Evolutionary conservation across 202 grass and related monocot genomes (phyloP), one percentile per base, ranked within the genome.

Genomic region (Schoenoplectus tabernaemontani): DNA sequence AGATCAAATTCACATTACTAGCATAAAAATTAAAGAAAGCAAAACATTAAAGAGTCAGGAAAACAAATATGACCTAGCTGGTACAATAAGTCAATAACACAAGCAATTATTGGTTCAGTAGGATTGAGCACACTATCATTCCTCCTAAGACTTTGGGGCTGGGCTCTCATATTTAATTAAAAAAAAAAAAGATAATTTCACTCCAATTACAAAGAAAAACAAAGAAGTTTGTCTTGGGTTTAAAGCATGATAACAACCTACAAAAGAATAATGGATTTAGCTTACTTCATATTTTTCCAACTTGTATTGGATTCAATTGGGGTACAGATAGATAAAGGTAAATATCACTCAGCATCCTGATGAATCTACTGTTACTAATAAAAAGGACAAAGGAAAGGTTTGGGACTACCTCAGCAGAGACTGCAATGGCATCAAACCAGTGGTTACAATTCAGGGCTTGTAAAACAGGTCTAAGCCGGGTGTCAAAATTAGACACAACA

Each of bases 401-500:
- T 20, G 28, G 44, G 2, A 65, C 46, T 46, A 95, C 96, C 92
- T 99, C 96, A 78, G 90, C 88, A 81, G 96, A 99, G 20, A 95
- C 85, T 34, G 88, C 90, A 81, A 99, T 87, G 59, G 96, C 92
- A 51, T 95, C 96, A 60, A 99, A 99, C 96, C 92, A 99, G 71
- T 86, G 39, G 74, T 99, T 90, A 54, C 96, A 99, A 26, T 95
- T 99, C 20, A 99, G 85, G 2, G 90, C 88, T 64, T 92, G 89
- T 69, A 99, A 78, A 87, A 99, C 82, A 71, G 96, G 90, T 63
- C 90, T 88, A 56, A 98, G 84, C 41, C 91, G 91, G 16, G 96
- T 98, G 47, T 98, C 96, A 78, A 98, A 98, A 68, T 98, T 98
- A 58, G 96, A 98, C 4, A 98, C 96, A 20, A 98, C 79, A 69